A percentile compares a stretch with the other conserved stretches of the same genome.
Evolutionary conservation across 1,139 yeast species (phyloP).

Genomic region (Kurtzmaniella quercitrusa): DNA sequence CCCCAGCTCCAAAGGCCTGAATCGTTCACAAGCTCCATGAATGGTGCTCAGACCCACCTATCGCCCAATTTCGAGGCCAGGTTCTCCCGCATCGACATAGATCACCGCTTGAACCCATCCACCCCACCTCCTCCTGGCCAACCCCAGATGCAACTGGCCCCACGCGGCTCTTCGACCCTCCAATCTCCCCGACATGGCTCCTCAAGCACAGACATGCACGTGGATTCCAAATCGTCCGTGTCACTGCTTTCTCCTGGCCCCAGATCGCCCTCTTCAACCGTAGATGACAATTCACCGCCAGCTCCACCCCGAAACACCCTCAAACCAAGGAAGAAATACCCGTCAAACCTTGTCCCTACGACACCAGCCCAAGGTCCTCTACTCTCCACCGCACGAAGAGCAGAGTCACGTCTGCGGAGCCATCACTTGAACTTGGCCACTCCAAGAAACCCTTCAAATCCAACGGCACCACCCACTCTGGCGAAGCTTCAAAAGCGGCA

Average conservation of each 20-base stretch:
- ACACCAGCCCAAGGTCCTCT: slow-evolving; percentile 11
- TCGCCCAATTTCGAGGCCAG: slow-evolving; percentile 8
- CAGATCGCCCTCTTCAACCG: too few species aligned
- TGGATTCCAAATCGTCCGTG: neutral
- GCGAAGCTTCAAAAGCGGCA: slow-evolving; percentile 7
- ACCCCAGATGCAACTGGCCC: neutral
- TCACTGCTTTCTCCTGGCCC: neutral
- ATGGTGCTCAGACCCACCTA: slow-evolving; percentile 2
- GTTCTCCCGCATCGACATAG: slow-evolving; percentile 7
- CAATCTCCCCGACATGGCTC: neutral
- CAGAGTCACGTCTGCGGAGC: slow-evolving; percentile 12
- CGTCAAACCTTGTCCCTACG: slow-evolving; percentile 18
- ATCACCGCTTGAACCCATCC: neutral
- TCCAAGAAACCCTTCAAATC: slow-evolving; percentile 1
- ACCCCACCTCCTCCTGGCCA: too few species aligned
- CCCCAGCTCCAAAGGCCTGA: neutral
- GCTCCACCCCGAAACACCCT: neutral
- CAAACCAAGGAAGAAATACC: slow-evolving; percentile 18
- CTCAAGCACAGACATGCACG: neutral
- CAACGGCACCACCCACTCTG: neutral
- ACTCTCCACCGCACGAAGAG: slow-evolving; percentile 19
- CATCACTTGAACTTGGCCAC: neutral
- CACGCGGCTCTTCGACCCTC: neutral
- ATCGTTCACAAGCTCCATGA: neutral
- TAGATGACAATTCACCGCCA: too few species aligned